These are phyloP conservation scores for Rhododendron molle DNA, from an alignment of 148 eudicot species.

Conservation along the genomic window DNA sequence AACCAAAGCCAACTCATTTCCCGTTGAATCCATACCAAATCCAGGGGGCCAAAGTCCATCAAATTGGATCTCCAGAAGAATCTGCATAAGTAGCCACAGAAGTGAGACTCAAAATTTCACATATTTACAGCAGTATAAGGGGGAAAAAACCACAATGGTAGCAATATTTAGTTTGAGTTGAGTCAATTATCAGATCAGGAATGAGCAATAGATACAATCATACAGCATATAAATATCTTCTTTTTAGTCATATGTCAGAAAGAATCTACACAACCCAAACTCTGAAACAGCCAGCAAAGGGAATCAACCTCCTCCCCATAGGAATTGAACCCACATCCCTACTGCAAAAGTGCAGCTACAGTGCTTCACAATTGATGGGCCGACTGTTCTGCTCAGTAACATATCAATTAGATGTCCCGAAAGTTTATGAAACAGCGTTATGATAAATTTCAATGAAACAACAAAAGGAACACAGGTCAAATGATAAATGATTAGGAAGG, in stretches of 20 bases:
- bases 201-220: neutral
- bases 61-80: conserved; percentile 60
- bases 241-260: neutral
- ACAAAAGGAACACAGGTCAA: too few relatives aligned
- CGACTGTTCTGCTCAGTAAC: too few relatives aligned
- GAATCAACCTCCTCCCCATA: neutral
- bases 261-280: neutral
- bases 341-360: neutral
- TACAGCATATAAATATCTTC: neutral
- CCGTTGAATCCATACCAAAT: conserved; percentile 52
- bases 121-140: neutral
- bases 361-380: too few relatives aligned
- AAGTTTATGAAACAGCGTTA: too few relatives aligned
- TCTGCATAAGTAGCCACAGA: conserved; percentile 33
- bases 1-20: conserved; percentile 80
- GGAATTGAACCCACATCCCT: neutral
- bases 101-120: neutral
- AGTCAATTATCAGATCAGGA: neutral
- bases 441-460: too few relatives aligned
- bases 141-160: too few relatives aligned
- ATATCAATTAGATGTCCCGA: too few relatives aligned
- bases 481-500: too few relatives aligned
- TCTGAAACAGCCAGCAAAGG: neutral
- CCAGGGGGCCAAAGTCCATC: conserved; percentile 31
- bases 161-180: neutral